Evolutionary conservation across 2,329 filamentous ascomycete genomes (phyloP).

Genomic region (Alternaria sp.): DNA sequence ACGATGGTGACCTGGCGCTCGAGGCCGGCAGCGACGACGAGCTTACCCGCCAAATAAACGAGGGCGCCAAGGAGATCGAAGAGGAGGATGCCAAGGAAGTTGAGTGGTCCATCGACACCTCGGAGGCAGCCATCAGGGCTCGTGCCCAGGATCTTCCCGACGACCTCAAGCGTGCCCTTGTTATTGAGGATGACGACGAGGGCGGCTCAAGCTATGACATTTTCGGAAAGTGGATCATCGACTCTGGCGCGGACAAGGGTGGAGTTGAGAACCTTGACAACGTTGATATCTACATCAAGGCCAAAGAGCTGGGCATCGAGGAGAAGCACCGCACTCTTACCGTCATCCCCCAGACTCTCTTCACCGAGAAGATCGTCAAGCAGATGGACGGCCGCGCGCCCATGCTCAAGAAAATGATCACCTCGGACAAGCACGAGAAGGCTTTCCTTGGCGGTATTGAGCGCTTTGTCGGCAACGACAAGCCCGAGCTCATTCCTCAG

Average conservation of each 20-base stretch:
- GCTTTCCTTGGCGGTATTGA: slow-evolving; percentile 94
- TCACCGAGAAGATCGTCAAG: slow-evolving; percentile 86
- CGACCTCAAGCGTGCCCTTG: slow-evolving; percentile 92
- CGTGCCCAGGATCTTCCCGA: slow-evolving; percentile 92
- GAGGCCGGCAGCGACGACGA: slow-evolving; percentile 90
- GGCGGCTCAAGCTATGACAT: slow-evolving; percentile 87
- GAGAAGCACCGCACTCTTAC: slow-evolving; percentile 91
- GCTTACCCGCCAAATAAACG: slow-evolving; percentile 77
- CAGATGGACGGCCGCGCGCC: slow-evolving; percentile 84
- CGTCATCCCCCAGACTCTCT: slow-evolving; percentile 91
- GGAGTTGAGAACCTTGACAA: slow-evolving; percentile 82
- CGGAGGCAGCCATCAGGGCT: slow-evolving; percentile 91
- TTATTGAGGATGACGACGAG: slow-evolving; percentile 80
- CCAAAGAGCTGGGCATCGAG: slow-evolving; percentile 94
- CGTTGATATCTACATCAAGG: slow-evolving; percentile 93
- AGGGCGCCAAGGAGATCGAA: slow-evolving; percentile 76
- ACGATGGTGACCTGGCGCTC: slow-evolving; percentile 70
- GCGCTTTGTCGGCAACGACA: slow-evolving; percentile 85
- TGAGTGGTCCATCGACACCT: slow-evolving; percentile 96
- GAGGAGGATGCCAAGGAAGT: slow-evolving; percentile 79
- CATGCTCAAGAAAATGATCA: slow-evolving; percentile 92
- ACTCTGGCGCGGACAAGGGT: slow-evolving; percentile 74
- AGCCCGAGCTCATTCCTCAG: slow-evolving; percentile 78
- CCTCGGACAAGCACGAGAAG: slow-evolving; percentile 93
- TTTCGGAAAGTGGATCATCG: slow-evolving; percentile 90